These are phyloP conservation scores for Alternaria consortialis DNA, from an alignment of 2,329 filamentous ascomycete species.

Conservation along the genomic window DNA sequence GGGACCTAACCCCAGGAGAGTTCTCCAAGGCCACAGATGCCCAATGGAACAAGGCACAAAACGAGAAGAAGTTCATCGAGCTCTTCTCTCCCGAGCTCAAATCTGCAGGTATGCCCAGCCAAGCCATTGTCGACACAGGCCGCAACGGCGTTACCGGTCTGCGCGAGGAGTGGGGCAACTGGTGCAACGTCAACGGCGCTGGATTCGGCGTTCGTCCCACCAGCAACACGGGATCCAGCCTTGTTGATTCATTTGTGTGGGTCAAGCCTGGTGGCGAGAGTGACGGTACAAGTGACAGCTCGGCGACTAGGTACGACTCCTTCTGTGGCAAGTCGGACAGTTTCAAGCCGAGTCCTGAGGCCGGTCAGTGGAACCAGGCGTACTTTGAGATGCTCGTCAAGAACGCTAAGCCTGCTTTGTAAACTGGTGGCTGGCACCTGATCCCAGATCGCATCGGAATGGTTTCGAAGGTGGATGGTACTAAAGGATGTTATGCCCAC, in stretches of 20 bases:
- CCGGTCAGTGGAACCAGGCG: constrained; percentile 71
- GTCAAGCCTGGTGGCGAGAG: constrained; percentile 71
- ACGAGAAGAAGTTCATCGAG: constrained; percentile 64
- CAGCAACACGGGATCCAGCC: constrained; percentile 64
- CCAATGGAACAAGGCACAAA: constrained; percentile 56
- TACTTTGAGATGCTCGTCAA: constrained; percentile 51
- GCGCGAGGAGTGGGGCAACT: constrained; percentile 68
- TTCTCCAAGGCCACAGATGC: constrained; percentile 47
- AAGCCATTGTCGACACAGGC: constrained; percentile 65
- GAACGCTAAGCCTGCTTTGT: constrained; percentile 52
- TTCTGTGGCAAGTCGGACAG: constrained; percentile 66
- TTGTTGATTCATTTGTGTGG: constrained; percentile 74
- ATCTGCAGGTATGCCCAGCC: constrained; percentile 59
- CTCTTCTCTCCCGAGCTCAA: constrained; percentile 61
- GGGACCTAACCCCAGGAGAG: constrained; percentile 53
- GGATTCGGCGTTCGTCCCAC: constrained; percentile 71
- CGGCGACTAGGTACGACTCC: constrained; percentile 62
- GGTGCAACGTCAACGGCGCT: constrained; percentile 73
- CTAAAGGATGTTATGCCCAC: background rate
- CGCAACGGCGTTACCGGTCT: constrained; percentile 64
- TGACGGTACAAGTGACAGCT: constrained; percentile 57
- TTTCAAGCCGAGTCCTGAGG: constrained; percentile 72
- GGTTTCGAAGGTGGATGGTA: background rate
- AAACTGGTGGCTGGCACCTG: constrained; percentile 8
- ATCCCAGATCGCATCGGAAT: too few relatives aligned